Base-by-base conservation (phyloP, 1,284 basidiomycete genomes). In the Cutaneotrichosporon cavernicola region DNA sequence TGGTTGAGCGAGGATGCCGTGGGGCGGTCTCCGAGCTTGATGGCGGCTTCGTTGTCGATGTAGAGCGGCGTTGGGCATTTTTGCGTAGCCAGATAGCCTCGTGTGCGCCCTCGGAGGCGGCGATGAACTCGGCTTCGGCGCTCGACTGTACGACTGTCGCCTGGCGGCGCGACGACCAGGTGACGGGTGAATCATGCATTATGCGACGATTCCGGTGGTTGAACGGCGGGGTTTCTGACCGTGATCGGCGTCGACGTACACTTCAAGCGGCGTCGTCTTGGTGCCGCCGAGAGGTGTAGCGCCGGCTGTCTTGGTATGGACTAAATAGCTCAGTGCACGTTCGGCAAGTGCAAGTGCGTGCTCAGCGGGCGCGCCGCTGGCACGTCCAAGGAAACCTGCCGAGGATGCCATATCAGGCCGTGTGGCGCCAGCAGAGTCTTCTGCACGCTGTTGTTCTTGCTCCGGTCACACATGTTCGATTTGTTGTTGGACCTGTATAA, bases 101-200 rank as follows among this genome's bases (percentile, higher is more conserved):
- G 34, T 72, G 72, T 2, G 71, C 73, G 0, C 79, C 84, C 80
- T 87, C 87, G 84, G 72, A 66, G 34, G 77, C 69, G 2, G 81
- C 81, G 21, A 83, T 75, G 64, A 82, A 84, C 65, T 85, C 82
- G 1, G 84, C 77, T 56, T 84, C 82, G 1, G 72, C 72, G 0
- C 80, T 78, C 0, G 81, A 84, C 2, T 68, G 62, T 2, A 81
- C 72, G 9, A 81, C 73, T 0, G 76, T 75, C 2, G 65, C 52
- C 64, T 84, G 83, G 40, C 80, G 76, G 46, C 78, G 74, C 0
- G 81, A 81, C 16, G 62, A 63, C 83, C 82, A 85, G 4, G 76
- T 73, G 34, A 84, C 66, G 2, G 75, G 60, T 13, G 75, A 76
- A 5, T 72, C 72, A 22, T 69, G 71, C 18, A 56, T 8, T 65